Conservation (phyloP, 108 stramenopile species). For the Aurantiochytrium sp. region DNA sequence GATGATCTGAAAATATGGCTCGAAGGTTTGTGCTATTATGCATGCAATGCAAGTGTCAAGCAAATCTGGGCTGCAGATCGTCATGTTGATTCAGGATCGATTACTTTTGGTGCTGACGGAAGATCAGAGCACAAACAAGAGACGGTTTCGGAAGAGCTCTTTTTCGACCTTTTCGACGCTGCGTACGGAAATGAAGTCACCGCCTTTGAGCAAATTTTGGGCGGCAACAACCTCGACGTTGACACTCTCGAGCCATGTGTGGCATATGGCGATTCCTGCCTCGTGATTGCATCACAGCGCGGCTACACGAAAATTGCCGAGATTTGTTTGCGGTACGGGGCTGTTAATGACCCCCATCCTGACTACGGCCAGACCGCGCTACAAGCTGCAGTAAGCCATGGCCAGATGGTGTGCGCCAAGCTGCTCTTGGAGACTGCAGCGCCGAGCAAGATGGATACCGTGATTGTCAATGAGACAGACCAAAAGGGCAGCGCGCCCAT, state of each 20-base stretch:
- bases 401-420: background rate
- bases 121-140: too few relatives aligned
- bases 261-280: background rate
- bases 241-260: background rate
- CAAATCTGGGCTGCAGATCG: background rate
- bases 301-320: background rate
- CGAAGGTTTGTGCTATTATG: background rate
- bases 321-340: slow-evolving; percentile 1
- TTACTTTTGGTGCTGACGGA: too few relatives aligned
- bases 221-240: background rate
- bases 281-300: background rate
- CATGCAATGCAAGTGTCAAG: background rate
- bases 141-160: background rate
- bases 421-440: background rate
- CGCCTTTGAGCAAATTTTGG: background rate
- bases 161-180: background rate
- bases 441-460: background rate
- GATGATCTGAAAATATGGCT: background rate
- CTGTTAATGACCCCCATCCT: background rate
- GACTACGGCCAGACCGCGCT: slow-evolving; percentile 17
- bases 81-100: too few relatives aligned
- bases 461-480: background rate
- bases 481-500: background rate
- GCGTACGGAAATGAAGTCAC: background rate
- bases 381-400: background rate